Base-by-base conservation (phyloP, 108 stramenopile genomes). In the Skeletonema costatum region DNA sequence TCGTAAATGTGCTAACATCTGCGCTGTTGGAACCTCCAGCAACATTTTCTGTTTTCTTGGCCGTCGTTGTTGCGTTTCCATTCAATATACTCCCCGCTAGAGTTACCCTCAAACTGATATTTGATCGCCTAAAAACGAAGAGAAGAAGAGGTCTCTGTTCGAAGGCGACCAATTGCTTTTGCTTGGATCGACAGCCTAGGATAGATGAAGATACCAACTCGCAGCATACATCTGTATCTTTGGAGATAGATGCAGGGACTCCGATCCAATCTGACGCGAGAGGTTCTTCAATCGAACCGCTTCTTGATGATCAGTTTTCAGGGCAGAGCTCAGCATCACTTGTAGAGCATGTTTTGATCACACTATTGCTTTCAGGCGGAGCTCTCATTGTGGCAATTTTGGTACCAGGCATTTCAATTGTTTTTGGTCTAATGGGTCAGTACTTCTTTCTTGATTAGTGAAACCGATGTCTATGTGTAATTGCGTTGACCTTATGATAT, bases 31-130 rank as follows among this genome's bases (percentile, higher is more conserved):
- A 17, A 19, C 14, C 25, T 21, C 19, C 19, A 21, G 87, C 93
- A 13, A 87, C 90, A 59, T 71, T 86, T 11, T 84, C 85, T 38
- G 89, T 94, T 82, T 90, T 85, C 25, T 63, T 92, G n/a, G 90
- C 93, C 6, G 84, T 94, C 17, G 86, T 92, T 35, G 87, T 92
- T 66, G 93, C 91, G 3, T 94, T 87, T 74, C 93, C 93, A 5
- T 85, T 94, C 53, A 94, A 92, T 66, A 86, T 94, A 9, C 87
- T 94, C 36, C 93, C 93, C 8, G 90, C 90, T 10, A 76, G 91
- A 7, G 86, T 89, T 33, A 89, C 88, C 30, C 42, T 92, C 68
- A 73, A 86, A 29, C 67, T 85, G 46, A 90, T 93, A 64, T 77
- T 80, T 74, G 85, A 68, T 50, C 66, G 67, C 16, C 71, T 64